These are phyloP conservation scores for Termitomyces sp. DNA, from an alignment of 768 basidiomycete species.

Conservation along the genomic window DNA sequence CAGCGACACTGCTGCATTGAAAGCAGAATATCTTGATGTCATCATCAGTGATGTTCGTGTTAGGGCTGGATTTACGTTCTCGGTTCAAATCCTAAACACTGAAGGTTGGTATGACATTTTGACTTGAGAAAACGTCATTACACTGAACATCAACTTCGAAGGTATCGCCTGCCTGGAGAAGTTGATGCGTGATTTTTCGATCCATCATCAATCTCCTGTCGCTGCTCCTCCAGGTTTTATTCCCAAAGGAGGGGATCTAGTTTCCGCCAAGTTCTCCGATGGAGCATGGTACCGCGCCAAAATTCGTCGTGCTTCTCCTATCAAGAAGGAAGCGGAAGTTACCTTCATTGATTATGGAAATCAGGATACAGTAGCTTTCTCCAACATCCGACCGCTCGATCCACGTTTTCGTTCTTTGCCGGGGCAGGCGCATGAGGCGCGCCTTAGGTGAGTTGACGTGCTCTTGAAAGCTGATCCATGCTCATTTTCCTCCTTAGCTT, in stretches of 20 bases:
- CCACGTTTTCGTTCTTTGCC: slow-evolving; percentile 84
- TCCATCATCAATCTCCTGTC: slow-evolving; percentile 69
- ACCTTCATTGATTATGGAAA: slow-evolving; percentile 96
- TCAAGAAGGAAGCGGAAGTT: slow-evolving; percentile 93
- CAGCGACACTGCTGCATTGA: slow-evolving; percentile 47
- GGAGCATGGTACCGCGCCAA: slow-evolving; percentile 95
- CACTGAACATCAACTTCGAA: slow-evolving; percentile 21
- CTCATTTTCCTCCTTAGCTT: slow-evolving; percentile 46
- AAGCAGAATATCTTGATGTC: slow-evolving; percentile 86
- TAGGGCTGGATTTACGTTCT: slow-evolving; percentile 74
- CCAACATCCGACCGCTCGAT: slow-evolving; percentile 85
- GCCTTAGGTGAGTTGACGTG: slow-evolving; percentile 55
- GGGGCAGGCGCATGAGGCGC: slow-evolving; percentile 93
- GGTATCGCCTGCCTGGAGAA: slow-evolving; percentile 90
- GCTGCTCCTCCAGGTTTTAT: slow-evolving; percentile 59
- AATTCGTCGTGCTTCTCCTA: slow-evolving; percentile 76
- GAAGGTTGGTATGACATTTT: slow-evolving; percentile 50
- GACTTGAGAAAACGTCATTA: too few relatives aligned
- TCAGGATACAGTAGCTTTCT: slow-evolving; percentile 80
- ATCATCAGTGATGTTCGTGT: slow-evolving; percentile 85
- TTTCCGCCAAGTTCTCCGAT: slow-evolving; percentile 93
- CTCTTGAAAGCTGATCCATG: not conserved
- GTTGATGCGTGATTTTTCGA: slow-evolving; percentile 90
- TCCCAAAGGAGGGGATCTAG: slow-evolving; percentile 83
- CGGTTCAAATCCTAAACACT: slow-evolving; percentile 88